These are phyloP conservation scores for Solanum virginianum DNA, from an alignment of 257 asterid genomes.

Conservation along the genomic window DNA sequence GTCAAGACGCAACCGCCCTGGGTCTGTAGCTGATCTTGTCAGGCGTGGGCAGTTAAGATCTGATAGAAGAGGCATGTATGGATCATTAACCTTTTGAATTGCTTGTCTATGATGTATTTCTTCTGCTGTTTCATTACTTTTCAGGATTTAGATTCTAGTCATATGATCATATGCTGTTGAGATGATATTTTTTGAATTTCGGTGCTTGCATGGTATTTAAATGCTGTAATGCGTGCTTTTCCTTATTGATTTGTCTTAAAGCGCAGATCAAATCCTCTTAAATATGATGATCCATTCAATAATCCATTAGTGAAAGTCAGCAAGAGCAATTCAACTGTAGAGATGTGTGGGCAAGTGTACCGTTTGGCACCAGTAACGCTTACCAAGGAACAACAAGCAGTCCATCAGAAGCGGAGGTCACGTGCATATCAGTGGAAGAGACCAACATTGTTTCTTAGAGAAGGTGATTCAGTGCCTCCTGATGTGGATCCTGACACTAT, in stretches of 20 bases:
- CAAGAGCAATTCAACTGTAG: constrained; percentile 75
- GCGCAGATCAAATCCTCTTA: constrained; percentile 72
- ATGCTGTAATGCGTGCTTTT: constrained; percentile 1
- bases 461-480: constrained; percentile 88
- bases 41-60: constrained; percentile 93
- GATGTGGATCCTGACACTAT: constrained; percentile 98
- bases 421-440: constrained; percentile 99
- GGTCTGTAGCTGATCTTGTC: constrained; percentile 94
- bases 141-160: not conserved
- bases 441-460: constrained; percentile 86
- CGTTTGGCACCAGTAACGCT: constrained; percentile 90
- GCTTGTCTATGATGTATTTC: not conserved
- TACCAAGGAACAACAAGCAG: constrained; percentile 63
- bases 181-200: not conserved
- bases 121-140: not conserved
- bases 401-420: constrained; percentile 89
- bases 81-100: constrained; percentile 12
- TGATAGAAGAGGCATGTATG: constrained; percentile 99
- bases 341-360: constrained; percentile 95
- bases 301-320: constrained; percentile 92
- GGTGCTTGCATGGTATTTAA: not conserved
- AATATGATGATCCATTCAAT: constrained; percentile 93
- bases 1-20: constrained; percentile 39
- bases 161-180: not conserved
- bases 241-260: not conserved